Percentiles rank a stretch among this genome's conserved stretches.
These are phyloP conservation scores for Aureococcus anophagefferens DNA, from an alignment of 108 stramenopile genomes.

Conservation along the genomic window DNA sequence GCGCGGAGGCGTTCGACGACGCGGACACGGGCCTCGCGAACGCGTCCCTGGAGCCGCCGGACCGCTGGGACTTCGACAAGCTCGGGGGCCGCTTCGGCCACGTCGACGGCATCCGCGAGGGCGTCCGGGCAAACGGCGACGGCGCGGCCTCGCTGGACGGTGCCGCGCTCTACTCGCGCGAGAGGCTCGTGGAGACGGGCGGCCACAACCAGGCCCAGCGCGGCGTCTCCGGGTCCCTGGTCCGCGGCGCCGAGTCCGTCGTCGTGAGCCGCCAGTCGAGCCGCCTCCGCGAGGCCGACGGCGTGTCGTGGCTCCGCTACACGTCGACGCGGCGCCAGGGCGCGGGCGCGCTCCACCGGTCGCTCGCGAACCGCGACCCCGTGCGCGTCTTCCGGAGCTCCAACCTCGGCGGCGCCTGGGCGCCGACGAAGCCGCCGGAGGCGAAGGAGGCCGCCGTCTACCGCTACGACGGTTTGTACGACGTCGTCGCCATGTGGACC, in stretches of 20 bases:
- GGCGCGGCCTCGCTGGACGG: too few species aligned
- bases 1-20: neutral
- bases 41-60: neutral
- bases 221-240: conserved; percentile 1
- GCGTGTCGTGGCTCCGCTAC: conserved; percentile 3
- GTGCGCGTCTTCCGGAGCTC: conserved; percentile 1
- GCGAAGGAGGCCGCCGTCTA: neutral
- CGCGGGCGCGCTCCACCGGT: neutral
- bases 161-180: neutral
- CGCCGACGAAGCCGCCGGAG: neutral
- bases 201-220: neutral
- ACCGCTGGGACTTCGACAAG: too few species aligned
- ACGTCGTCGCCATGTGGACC: neutral
- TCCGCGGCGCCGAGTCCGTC: neutral
- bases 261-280: neutral
- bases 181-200: neutral
- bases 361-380: neutral
- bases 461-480: conserved; percentile 13
- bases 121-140: neutral
- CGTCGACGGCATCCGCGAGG: neutral
- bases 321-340: neutral
- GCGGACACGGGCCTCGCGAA: conserved; percentile 1
- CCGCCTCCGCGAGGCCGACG: neutral
- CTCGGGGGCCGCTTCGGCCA: neutral
- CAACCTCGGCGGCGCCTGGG: neutral